These are phyloP conservation scores for Heterobasidion annosum DNA, from an alignment of 1,284 basidiomycete genomes.

Conservation along the genomic window DNA sequence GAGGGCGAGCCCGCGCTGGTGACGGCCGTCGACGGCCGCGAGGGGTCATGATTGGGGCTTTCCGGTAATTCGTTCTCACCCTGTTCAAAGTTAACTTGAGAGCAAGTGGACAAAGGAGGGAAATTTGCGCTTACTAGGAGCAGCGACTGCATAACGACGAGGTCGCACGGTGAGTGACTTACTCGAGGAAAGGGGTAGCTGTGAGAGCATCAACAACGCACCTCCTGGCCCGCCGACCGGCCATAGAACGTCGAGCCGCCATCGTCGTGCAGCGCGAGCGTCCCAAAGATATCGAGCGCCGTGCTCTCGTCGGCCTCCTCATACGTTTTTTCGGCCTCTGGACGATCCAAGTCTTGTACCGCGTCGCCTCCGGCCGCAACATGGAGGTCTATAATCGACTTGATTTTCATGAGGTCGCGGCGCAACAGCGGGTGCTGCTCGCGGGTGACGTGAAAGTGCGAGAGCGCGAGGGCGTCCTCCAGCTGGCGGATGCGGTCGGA, in stretches of 20 bases:
- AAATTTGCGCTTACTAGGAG: slow-evolving; percentile 18
- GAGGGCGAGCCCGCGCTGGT: background rate
- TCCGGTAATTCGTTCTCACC: slow-evolving; percentile 2
- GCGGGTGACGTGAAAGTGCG: slow-evolving; percentile 38
- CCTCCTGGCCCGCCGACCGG: slow-evolving; percentile 54
- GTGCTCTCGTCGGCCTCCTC: slow-evolving; percentile 17
- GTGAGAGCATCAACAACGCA: slow-evolving; percentile 18
- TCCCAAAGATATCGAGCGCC: slow-evolving; percentile 50
- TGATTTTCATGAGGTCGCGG: slow-evolving; percentile 58
- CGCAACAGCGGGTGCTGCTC: slow-evolving; percentile 56
- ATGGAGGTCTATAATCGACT: slow-evolving; percentile 58
- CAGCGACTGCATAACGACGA: slow-evolving; percentile 16
- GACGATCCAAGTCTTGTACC: background rate
- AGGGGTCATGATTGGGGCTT: background rate
- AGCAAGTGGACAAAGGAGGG: background rate
- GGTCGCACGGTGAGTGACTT: background rate
- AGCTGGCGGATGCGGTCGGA: slow-evolving; percentile 66
- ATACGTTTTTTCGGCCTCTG: background rate
- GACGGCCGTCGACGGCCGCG: background rate
- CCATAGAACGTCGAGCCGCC: slow-evolving; percentile 60
- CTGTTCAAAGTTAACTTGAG: background rate
- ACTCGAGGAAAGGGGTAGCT: background rate
- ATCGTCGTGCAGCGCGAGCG: slow-evolving; percentile 51
- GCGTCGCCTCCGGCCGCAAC: slow-evolving; percentile 31
- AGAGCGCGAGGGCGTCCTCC: slow-evolving; percentile 61